These are phyloP conservation scores for Ustilago trichophora DNA, from an alignment of 1,284 basidiomycete genomes.

Conservation along the genomic window DNA sequence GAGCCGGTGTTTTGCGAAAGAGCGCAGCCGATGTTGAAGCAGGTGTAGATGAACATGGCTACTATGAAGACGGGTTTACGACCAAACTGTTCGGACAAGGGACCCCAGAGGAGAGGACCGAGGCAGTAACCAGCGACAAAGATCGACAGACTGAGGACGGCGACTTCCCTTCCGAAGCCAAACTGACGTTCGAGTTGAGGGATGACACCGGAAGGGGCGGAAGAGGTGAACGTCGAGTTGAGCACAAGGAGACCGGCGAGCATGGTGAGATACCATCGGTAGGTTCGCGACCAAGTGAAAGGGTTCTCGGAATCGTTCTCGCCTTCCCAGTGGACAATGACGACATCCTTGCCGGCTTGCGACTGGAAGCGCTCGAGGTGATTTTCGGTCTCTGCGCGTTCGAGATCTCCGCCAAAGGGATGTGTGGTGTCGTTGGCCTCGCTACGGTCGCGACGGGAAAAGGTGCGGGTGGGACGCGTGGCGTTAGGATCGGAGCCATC, in stretches of 20 bases:
- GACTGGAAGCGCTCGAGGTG: slow-evolving; percentile 52
- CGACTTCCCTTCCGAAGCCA: slow-evolving; percentile 72
- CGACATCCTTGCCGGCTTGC: slow-evolving; percentile 53
- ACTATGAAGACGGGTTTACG: slow-evolving; percentile 75
- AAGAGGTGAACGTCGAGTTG: slow-evolving; percentile 75
- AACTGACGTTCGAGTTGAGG: slow-evolving; percentile 72
- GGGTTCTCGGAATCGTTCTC: slow-evolving; percentile 71
- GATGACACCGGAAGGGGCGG: slow-evolving; percentile 77
- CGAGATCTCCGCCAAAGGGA: slow-evolving; percentile 54
- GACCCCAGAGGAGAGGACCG: slow-evolving; percentile 72
- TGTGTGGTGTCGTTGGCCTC: slow-evolving; percentile 30
- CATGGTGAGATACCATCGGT: slow-evolving; percentile 75
- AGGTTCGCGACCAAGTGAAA: slow-evolving; percentile 73
- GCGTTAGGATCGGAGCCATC: slow-evolving; percentile 11
- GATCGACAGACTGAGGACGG: slow-evolving; percentile 75
- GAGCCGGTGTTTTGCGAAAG: slow-evolving; percentile 73
- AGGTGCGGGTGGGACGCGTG: slow-evolving; percentile 35
- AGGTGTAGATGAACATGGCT: slow-evolving; percentile 72
- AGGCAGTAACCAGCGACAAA: slow-evolving; percentile 74
- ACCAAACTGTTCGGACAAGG: slow-evolving; percentile 72
- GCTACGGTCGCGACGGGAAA: slow-evolving; percentile 41
- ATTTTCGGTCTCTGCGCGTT: slow-evolving; percentile 32
- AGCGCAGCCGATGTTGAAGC: slow-evolving; percentile 76
- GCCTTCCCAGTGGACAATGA: slow-evolving; percentile 64
- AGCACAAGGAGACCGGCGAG: slow-evolving; percentile 74